phyloP scores from a whole-genome alignment of 768 basidiomycete species.

The Rhodotorula diobovata region DNA sequence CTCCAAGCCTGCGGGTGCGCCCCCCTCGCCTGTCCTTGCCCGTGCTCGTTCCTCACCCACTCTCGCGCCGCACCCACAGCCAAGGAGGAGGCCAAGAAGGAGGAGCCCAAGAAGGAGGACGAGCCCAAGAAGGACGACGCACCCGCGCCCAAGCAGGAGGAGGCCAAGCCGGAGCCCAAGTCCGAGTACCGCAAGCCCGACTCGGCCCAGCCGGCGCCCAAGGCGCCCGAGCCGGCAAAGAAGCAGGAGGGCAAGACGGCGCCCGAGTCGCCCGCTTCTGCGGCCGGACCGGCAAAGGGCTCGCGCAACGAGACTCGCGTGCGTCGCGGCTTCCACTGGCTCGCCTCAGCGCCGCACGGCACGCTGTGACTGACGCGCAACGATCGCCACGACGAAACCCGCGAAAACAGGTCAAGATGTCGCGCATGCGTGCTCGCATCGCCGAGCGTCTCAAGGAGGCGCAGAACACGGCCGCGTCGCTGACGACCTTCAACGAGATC shows the following conservation, averaged over 20 bases:
- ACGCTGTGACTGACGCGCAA: too few species aligned
- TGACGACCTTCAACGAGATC: slow-evolving; percentile 99
- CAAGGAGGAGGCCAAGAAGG: slow-evolving; percentile 46
- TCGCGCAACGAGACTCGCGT: slow-evolving; percentile 31
- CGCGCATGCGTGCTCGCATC: slow-evolving; percentile 93
- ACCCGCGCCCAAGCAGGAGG: slow-evolving; percentile 44
- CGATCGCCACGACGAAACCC: too few species aligned
- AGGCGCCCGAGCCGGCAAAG: slow-evolving; percentile 36
- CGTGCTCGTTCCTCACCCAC: too few species aligned
- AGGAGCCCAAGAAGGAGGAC: slow-evolving; percentile 50
- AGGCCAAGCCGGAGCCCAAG: slow-evolving; percentile 40
- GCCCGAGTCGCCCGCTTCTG: slow-evolving; percentile 1
- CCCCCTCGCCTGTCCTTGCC: slow-evolving; percentile 36
- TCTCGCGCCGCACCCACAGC: background rate
- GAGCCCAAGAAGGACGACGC: slow-evolving; percentile 48
- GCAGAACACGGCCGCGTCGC: slow-evolving; percentile 89
- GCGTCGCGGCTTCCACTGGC: background rate
- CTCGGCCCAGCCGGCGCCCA: slow-evolving; percentile 34
- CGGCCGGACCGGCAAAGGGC: slow-evolving; percentile 4
- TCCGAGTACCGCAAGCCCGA: slow-evolving; percentile 39
- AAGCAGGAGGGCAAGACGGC: slow-evolving; percentile 21
- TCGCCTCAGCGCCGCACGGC: too few species aligned
- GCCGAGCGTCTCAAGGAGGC: slow-evolving; percentile 96
- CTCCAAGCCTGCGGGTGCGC: slow-evolving; percentile 52
- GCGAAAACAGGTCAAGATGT: slow-evolving; percentile 99